phyloP scores from a whole-genome alignment of 805 yeast genomes.

The Ogataea pignaliae region DNA sequence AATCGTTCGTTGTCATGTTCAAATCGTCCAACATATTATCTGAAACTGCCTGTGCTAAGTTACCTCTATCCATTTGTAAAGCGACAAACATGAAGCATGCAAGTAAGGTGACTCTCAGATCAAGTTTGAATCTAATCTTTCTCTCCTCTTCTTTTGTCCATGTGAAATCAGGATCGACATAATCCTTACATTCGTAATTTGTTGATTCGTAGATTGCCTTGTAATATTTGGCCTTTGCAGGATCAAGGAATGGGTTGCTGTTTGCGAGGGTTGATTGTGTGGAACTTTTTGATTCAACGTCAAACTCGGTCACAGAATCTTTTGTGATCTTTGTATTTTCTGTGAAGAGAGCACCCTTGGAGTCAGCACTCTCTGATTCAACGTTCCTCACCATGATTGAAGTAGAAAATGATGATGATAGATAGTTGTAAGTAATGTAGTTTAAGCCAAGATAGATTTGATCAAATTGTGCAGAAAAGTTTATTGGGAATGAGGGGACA shows the following conservation, averaged over 20 bases:
- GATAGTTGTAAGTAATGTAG: no score
- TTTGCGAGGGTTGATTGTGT: not conserved
- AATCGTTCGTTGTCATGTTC: conserved; percentile 50
- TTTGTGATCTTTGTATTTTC: no score
- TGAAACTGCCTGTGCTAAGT: conserved; percentile 50
- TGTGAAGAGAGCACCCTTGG: no score
- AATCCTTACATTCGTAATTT: conserved; percentile 49
- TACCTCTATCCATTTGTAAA: conserved; percentile 55
- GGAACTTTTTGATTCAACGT: no score
- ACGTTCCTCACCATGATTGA: no score
- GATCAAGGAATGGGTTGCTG: conserved; percentile 39
- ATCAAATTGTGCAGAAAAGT: no score
- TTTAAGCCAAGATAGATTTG: no score
- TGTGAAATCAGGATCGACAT: conserved; percentile 52
- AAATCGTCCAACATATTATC: conserved; percentile 53
- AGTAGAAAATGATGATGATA: no score
- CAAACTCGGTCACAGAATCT: no score
- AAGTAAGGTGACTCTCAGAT: conserved; percentile 50
- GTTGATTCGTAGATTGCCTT: conserved; percentile 40
- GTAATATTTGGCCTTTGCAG: conserved; percentile 43
- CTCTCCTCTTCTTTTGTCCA: conserved; percentile 55
- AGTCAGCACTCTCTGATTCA: no score
- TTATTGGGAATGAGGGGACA: no score
- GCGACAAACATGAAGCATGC: conserved; percentile 58
- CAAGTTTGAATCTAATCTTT: conserved; percentile 45